These are phyloP conservation scores for Elsinoe necatrix DNA, from an alignment of 2,329 filamentous ascomycete genomes.

Conservation along the genomic window DNA sequence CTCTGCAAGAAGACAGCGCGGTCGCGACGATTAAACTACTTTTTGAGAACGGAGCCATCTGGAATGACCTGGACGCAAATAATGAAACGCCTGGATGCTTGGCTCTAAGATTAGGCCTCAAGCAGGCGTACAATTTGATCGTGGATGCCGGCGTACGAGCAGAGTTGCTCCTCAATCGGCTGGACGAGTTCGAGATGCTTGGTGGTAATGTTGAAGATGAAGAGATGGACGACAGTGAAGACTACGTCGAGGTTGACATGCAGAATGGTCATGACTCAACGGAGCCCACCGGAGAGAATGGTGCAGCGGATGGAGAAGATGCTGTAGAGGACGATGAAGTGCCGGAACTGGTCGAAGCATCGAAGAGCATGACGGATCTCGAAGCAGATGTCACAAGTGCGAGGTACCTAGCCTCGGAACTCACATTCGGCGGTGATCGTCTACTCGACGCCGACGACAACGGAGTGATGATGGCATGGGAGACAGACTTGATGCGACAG, in stretches of 20 bases:
- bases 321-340: slow-evolving; percentile 19
- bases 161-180: slow-evolving; percentile 72
- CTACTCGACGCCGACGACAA: slow-evolving; percentile 43
- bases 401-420: slow-evolving; percentile 41
- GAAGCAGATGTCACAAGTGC: slow-evolving; percentile 34
- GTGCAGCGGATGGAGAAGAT: slow-evolving; percentile 17
- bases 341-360: slow-evolving; percentile 23
- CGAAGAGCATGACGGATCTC: slow-evolving; percentile 15
- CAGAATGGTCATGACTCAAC: slow-evolving; percentile 19
- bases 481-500: slow-evolving; percentile 41
- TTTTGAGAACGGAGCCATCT: slow-evolving; percentile 83
- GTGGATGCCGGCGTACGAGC: slow-evolving; percentile 86
- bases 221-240: slow-evolving; percentile 36
- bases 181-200: slow-evolving; percentile 74
- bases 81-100: slow-evolving; percentile 89
- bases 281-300: slow-evolving; percentile 17
- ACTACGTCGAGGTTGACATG: slow-evolving; percentile 34
- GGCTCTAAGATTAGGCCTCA: slow-evolving; percentile 59
- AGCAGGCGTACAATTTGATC: slow-evolving; percentile 67
- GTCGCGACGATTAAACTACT: slow-evolving; percentile 64
- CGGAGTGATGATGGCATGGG: slow-evolving; percentile 48
- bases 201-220: slow-evolving; percentile 47
- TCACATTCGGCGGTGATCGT: slow-evolving; percentile 41
- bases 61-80: slow-evolving; percentile 85
- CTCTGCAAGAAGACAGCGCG: slow-evolving; percentile 48